phyloP scores from a whole-genome alignment of 176 grass and related monocot species.

The Musa beccarii region DNA sequence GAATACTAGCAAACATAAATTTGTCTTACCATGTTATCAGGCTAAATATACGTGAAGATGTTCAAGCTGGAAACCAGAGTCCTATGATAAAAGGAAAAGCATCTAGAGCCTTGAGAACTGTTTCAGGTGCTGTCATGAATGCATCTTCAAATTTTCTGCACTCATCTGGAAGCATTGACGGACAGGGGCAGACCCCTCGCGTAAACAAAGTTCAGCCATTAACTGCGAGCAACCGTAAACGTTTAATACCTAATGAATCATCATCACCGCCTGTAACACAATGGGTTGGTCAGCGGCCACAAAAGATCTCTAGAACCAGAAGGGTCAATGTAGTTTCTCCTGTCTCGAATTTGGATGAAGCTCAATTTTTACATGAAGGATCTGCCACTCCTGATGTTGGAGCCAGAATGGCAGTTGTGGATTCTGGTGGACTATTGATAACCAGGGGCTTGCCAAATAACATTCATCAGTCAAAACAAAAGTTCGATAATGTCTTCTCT shows the following conservation, averaged over 20 bases:
- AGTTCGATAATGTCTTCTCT: constrained; percentile 36
- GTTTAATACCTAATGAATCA: constrained; percentile 37
- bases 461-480: constrained; percentile 22
- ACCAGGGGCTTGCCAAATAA: constrained; percentile 27
- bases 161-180: constrained; percentile 43
- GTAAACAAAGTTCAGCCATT: constrained; percentile 55
- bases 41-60: constrained; percentile 45
- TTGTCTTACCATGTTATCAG: constrained; percentile 22
- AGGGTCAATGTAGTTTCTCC: constrained; percentile 82
- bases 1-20: constrained; percentile 18
- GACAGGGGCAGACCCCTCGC: constrained; percentile 42
- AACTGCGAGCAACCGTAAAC: constrained; percentile 48
- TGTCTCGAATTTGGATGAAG: constrained; percentile 78
- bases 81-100: constrained; percentile 67
- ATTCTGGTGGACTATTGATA: constrained; percentile 10
- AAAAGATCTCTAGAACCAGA: constrained; percentile 74
- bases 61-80: constrained; percentile 41
- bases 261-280: constrained; percentile 56
- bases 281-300: constrained; percentile 65
- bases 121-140: constrained; percentile 40
- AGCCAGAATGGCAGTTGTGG: constrained; percentile 29
- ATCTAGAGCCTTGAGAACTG: constrained; percentile 54
- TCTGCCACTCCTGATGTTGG: constrained; percentile 39
- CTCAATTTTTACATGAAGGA: constrained; percentile 41
- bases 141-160: constrained; percentile 52